Conservation (phyloP, 352 stramenopile species). For the Pythium aphanidermatum region DNA sequence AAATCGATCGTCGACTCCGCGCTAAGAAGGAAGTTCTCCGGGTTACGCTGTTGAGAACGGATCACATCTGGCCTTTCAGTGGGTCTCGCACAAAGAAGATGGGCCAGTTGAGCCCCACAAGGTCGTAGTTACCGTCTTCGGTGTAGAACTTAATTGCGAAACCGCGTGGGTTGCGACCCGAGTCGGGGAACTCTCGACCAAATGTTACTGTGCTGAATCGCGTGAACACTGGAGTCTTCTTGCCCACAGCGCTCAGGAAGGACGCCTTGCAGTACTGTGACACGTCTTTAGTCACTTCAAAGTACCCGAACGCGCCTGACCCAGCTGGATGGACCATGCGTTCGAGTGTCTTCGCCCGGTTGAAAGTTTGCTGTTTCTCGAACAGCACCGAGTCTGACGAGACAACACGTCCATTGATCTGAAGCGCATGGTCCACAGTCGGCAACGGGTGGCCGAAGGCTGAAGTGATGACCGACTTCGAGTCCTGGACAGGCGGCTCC, state of each 20-base stretch:
- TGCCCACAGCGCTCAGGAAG: constrained; percentile 14
- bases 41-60: constrained; percentile 91
- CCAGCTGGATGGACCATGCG: constrained; percentile 21
- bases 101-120: constrained; percentile 92
- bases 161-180: constrained; percentile 73
- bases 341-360: constrained; percentile 29
- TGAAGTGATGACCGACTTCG: constrained; percentile 20
- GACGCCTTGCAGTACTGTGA: constrained; percentile 20
- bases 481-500: constrained; percentile 17
- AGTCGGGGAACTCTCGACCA: constrained; percentile 18
- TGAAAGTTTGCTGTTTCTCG: constrained; percentile 35
- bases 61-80: constrained; percentile 91
- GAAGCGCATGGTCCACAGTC: constrained; percentile 22
- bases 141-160: constrained; percentile 95
- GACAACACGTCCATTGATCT: constrained; percentile 24
- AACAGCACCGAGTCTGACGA: constrained; percentile 24
- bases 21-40: constrained; percentile 83
- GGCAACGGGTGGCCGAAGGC: constrained; percentile 30
- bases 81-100: constrained; percentile 94
- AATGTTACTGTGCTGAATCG: constrained; percentile 23
- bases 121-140: constrained; percentile 91
- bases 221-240: constrained; percentile 19
- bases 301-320: constrained; percentile 19
- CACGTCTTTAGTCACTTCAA: constrained; percentile 21
- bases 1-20: constrained; percentile 91